phyloP scores from a whole-genome alignment of 139 green algal genomes.

The Picochlorum costavermella region DNA sequence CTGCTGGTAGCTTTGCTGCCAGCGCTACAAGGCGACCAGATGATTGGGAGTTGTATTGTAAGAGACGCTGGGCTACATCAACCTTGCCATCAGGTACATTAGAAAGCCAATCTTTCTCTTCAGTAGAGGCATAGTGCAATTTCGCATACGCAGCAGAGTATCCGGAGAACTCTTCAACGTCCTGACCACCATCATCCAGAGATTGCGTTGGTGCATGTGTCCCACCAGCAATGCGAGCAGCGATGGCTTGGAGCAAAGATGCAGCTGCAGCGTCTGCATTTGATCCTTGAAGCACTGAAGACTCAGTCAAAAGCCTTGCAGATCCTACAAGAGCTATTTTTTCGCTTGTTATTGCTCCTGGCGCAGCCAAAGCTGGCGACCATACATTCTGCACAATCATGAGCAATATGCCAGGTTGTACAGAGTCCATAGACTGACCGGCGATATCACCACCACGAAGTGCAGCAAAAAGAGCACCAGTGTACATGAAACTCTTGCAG shows the following conservation, averaged over 20 bases:
- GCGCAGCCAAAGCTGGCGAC: slow-evolving; percentile 23
- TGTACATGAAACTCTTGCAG: slow-evolving; percentile 60
- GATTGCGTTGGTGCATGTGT: neutral
- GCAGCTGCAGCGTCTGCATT: slow-evolving; percentile 12
- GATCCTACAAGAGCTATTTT: slow-evolving; percentile 72
- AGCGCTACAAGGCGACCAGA: slow-evolving; percentile 26
- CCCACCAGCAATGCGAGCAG: slow-evolving; percentile 5
- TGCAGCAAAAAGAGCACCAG: slow-evolving; percentile 58
- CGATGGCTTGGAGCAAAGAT: slow-evolving; percentile 43
- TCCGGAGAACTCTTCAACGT: slow-evolving; percentile 32
- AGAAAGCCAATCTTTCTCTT: slow-evolving; percentile 29
- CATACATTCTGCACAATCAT: slow-evolving; percentile 72
- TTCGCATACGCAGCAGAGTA: slow-evolving; percentile 70
- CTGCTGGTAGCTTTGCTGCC: slow-evolving; percentile 8
- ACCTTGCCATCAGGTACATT: slow-evolving; percentile 33
- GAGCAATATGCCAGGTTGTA: slow-evolving; percentile 67
- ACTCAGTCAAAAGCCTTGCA: slow-evolving; percentile 58
- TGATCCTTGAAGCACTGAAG: slow-evolving; percentile 23
- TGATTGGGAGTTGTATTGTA: slow-evolving; percentile 1
- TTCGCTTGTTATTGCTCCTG: slow-evolving; percentile 44
- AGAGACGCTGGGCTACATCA: slow-evolving; percentile 37
- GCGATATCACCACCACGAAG: slow-evolving; percentile 48
- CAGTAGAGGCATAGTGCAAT: slow-evolving; percentile 62
- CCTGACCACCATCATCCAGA: slow-evolving; percentile 16
- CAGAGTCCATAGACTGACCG: slow-evolving; percentile 50